Conservation (phyloP, 129 eudicot genomes). For the Tagetes patula region DNA sequence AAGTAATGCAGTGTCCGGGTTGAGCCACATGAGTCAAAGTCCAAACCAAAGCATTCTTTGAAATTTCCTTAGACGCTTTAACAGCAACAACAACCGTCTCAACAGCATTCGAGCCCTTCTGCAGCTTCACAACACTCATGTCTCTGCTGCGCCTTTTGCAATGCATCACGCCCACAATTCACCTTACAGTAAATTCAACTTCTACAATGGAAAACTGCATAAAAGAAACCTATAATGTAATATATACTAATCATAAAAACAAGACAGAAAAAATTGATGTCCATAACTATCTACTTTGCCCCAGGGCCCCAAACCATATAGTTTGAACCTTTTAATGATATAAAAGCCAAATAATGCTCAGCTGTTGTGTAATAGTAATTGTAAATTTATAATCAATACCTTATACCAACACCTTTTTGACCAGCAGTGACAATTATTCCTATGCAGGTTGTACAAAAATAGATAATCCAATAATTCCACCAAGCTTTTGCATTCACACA, state of each 20-base stretch:
- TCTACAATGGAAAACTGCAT: slow-evolving; percentile 17
- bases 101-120: slow-evolving; percentile 44
- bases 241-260: neutral
- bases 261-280: slow-evolving; percentile 11
- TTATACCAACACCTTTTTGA: slow-evolving; percentile 16
- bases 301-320: slow-evolving; percentile 14
- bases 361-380: slow-evolving; percentile 14
- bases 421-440: slow-evolving; percentile 11
- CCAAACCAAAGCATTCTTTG: slow-evolving; percentile 86
- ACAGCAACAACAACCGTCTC: slow-evolving; percentile 87
- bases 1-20: slow-evolving; percentile 88
- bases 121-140: slow-evolving; percentile 47
- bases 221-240: slow-evolving; percentile 18
- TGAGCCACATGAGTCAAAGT: slow-evolving; percentile 96
- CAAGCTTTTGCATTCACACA: neutral
- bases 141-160: slow-evolving; percentile 35
- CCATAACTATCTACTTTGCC: slow-evolving; percentile 8
- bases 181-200: slow-evolving; percentile 9
- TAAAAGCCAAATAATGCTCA: slow-evolving; percentile 20
- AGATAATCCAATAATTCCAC: slow-evolving; percentile 9
- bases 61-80: slow-evolving; percentile 83
- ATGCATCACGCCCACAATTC: slow-evolving; percentile 12
- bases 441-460: slow-evolving; percentile 5
- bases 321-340: slow-evolving; percentile 2
- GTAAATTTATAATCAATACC: slow-evolving; percentile 7